phyloP scores from a whole-genome alignment of 129 eudicot genomes.

The Flaveria linearis region DNA sequence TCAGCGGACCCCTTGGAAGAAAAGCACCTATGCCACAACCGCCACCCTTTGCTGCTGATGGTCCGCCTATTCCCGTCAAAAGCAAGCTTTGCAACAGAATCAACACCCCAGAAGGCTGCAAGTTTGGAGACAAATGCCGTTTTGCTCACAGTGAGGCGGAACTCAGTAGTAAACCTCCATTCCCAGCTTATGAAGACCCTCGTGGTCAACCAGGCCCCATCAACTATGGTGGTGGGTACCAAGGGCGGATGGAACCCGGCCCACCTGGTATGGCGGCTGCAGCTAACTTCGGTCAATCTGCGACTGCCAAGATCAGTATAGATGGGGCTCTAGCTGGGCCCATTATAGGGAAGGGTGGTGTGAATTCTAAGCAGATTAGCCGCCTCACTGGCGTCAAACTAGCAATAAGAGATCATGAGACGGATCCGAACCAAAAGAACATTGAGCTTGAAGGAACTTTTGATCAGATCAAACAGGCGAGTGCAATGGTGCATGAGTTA shows the following conservation, averaged over 20 bases:
- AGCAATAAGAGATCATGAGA: conserved; percentile 63
- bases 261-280: conserved; percentile 48
- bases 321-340: conserved; percentile 73
- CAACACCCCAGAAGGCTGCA: conserved; percentile 79
- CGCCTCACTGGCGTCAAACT: conserved; percentile 68
- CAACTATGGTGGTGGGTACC: conserved; percentile 42
- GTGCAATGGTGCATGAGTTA: conserved; percentile 69
- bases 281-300: conserved; percentile 68
- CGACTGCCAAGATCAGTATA: conserved; percentile 75
- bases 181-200: conserved; percentile 47
- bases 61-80: conserved; percentile 46
- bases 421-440: conserved; percentile 57
- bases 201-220: conserved; percentile 45
- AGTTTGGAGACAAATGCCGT: conserved; percentile 66
- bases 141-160: conserved; percentile 68
- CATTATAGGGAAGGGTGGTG: conserved; percentile 68
- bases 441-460: conserved; percentile 74
- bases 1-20: conserved; percentile 43
- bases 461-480: conserved; percentile 79
- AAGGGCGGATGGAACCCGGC: conserved; percentile 40
- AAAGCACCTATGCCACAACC: conserved; percentile 42
- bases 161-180: conserved; percentile 38
- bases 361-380: conserved; percentile 67
- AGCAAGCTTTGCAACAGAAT: conserved; percentile 59
- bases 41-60: conserved; percentile 47